Base-by-base conservation (phyloP, 1,284 basidiomycete genomes). In the Irpex sp. region DNA sequence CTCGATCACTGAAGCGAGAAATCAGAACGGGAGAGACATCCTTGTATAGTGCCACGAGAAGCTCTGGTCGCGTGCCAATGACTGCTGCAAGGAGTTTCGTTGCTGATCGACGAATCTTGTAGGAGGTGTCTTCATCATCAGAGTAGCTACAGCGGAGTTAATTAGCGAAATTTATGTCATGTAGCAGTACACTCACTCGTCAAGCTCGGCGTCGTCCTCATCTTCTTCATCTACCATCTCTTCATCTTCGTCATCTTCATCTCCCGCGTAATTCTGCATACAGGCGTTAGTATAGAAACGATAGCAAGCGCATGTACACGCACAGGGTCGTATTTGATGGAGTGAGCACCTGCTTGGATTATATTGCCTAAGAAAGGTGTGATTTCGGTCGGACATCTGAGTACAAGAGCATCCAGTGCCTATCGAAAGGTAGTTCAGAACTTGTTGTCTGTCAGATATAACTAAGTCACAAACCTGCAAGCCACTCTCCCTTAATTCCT, bases 51-150 rank as follows among this genome's bases (percentile, higher is more conserved):
- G 92, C 86, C 4, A 87, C 82, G 4, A 99, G 87, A 2, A 97
- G 86, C 78, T 98, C 98, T 1, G 96, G 94, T 11, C 97, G 94
- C 4, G 97, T 98, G 15, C 89, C 90, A 74, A 99, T 93, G 65
- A 98, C 87, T 1, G 95, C 94, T 13, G 92, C 86, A 13, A 99
- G 87, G 1, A 99, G 86, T 80, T 99, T 99, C 27, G 97, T 97
- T 4, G 98, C 94, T 4, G 96, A 94, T 67, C 98, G 91, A 72
- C 98, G 93, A 72, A 99, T 97, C 84, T 99, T 99, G 90, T 99
- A 99, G 0, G 97, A 99, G n/a, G 96, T 94, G 80, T 99, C 98
- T 79, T 99, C 98, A 75, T 99, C 98, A 77, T 99, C 98, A 6
- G 96, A 97, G 80, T 99, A 99, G 74, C 95, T 96, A 73, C 2